Evolutionary conservation across 2,329 filamentous ascomycete genomes (phyloP).

Genomic region (Fusarium robinianum): DNA sequence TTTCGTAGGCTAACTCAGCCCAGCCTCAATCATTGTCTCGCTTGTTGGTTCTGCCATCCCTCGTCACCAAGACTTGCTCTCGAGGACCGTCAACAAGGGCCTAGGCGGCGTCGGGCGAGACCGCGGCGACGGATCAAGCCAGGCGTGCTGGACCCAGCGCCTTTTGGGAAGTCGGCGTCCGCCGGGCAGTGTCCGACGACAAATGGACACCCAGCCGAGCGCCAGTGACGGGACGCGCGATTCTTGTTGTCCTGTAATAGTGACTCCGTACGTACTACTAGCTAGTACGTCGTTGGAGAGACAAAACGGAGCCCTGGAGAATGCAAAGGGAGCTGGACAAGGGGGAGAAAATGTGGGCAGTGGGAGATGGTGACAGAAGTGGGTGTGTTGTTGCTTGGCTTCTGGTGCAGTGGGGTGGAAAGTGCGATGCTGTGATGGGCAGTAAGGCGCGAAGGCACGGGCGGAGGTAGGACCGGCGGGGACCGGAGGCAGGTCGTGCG

Average conservation of each 20-base stretch:
- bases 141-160: slow-evolving; percentile 12
- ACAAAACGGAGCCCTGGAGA: too few relatives aligned
- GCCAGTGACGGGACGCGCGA: too few relatives aligned
- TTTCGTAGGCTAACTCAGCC: slow-evolving; percentile 8
- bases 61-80: slow-evolving; percentile 16
- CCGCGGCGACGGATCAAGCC: slow-evolving; percentile 3
- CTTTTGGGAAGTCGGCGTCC: slow-evolving; percentile 1
- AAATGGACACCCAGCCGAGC: too few relatives aligned
- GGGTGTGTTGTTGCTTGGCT: too few relatives aligned
- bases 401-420: slow-evolving; percentile 15
- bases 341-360: not conserved
- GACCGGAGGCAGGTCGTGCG: slow-evolving; percentile 34
- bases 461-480: slow-evolving; percentile 23
- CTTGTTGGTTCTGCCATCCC: slow-evolving; percentile 20
- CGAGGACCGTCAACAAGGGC: slow-evolving; percentile 20
- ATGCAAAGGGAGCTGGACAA: too few relatives aligned
- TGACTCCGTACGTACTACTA: too few relatives aligned
- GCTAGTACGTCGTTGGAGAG: too few relatives aligned
- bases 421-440: too few relatives aligned
- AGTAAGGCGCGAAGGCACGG: slow-evolving; percentile 17
- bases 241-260: too few relatives aligned
- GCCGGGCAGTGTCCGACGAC: slow-evolving; percentile 8
- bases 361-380: slow-evolving; percentile 19
- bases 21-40: slow-evolving; percentile 24
- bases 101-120: slow-evolving; percentile 23